These are phyloP conservation scores for Bimuria novae-zelandiae DNA, from an alignment of 2,329 filamentous ascomycete genomes.

Conservation along the genomic window DNA sequence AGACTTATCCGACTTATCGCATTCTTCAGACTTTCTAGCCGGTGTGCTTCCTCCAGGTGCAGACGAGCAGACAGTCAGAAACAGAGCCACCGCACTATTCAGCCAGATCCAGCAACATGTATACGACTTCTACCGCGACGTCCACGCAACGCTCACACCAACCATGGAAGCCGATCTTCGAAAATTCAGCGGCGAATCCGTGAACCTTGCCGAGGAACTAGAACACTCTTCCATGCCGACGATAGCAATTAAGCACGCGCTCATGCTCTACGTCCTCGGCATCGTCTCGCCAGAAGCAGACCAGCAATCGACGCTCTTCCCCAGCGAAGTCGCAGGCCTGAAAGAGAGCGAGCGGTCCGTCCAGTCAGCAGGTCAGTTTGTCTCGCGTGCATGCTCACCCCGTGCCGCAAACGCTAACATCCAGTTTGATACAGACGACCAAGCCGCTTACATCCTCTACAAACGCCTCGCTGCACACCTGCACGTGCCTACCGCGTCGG, in stretches of 20 bases:
- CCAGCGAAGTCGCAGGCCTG: slow-evolving; percentile 25
- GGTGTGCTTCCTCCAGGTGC: slow-evolving; percentile 31
- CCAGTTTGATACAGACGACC: slow-evolving; percentile 14
- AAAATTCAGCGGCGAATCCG: slow-evolving; percentile 26
- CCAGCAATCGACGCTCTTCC: slow-evolving; percentile 27
- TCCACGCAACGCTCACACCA: slow-evolving; percentile 39
- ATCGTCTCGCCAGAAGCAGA: slow-evolving; percentile 25
- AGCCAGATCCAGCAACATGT: slow-evolving; percentile 33
- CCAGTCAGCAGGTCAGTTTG: slow-evolving; percentile 10
- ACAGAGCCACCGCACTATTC: slow-evolving; percentile 29
- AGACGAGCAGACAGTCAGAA: slow-evolving; percentile 27
- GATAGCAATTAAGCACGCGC: slow-evolving; percentile 36
- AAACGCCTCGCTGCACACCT: slow-evolving; percentile 34
- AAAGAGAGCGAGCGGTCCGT: slow-evolving; percentile 11
- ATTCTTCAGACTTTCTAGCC: slow-evolving; percentile 20
- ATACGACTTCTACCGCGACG: slow-evolving; percentile 41
- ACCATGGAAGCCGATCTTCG: slow-evolving; percentile 38
- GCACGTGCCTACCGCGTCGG: slow-evolving; percentile 19
- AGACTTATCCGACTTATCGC: slow-evolving; percentile 11
- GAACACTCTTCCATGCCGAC: slow-evolving; percentile 31
- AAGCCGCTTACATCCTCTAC: slow-evolving; percentile 30
- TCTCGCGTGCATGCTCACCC: no score
- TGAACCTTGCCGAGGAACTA: slow-evolving; percentile 32
- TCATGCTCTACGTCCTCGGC: slow-evolving; percentile 30
- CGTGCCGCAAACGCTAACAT: not conserved